Base-by-base conservation (phyloP, 208 protist species). In the Trypanosoma scelopori region DNA sequence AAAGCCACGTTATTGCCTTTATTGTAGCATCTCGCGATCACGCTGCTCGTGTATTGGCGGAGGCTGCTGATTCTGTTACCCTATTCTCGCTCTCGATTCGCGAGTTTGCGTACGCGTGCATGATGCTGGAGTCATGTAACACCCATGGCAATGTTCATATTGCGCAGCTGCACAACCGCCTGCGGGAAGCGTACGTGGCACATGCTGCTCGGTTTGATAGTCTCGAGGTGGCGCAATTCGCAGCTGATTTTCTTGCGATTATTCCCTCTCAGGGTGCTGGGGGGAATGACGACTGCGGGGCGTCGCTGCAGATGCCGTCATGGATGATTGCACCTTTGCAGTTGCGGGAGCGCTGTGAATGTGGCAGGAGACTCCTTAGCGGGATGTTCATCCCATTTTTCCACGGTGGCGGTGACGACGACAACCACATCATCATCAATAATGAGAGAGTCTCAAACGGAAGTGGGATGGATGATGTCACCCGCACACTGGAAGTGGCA, bases 301-400 rank as follows among this genome's bases (percentile, higher is more conserved):
- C 13, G 23, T 30, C 43, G 5, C 32, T 59, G n/a, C 25, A 39
- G 37, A 42, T 73, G 4, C 52, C 50, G 3, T 23, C n/a, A 15
- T 73, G 69, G 69, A 68, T 74, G 69, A 55, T 62, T 57, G 11
- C 15, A 1, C 20, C 69, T n/a, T 32, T 74, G 60, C 30, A 16
- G 51, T 46, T 74, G 48, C 32, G 18, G 45, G 27, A 57, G 20
- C 59, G 60, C 13, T 62, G 39, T 50, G 37, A 6, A 3, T n/a
- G 28, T 23, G 58, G 35, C 32, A 46, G 25, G 1, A 18, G 69
- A 55, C 60, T 74, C 57, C 47, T 48, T 5, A 43, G 22, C 5
- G 23, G 63, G 16, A 58, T 48, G 39, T 68, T 74, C 30, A 11
- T 68, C 49, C 69, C 69, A 13, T 42, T 68, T 47, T 20, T 12